Base-by-base conservation (phyloP, 257 asterid genomes). In the Plectranthus barbatus region DNA sequence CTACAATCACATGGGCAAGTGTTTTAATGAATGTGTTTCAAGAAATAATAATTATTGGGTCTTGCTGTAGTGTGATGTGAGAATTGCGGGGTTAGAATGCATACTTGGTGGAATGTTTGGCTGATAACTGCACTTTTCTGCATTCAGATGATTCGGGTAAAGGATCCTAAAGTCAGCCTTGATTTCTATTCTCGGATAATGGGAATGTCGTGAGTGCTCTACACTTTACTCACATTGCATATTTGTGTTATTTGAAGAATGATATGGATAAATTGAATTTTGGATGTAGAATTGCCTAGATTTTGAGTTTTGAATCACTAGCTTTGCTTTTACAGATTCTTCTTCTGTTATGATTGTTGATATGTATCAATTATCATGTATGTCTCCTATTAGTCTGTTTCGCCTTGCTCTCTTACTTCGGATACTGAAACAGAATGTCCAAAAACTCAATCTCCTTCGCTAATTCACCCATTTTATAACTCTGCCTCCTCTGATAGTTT, bases 141-240 rank as follows among this genome's bases (percentile, higher is more conserved):
- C 61, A 10, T 74, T 70, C 80, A 93, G 99, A 93, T 93, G 99
- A 63, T 90, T 69, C 83, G 97, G 7, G 84, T 93, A 7, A 90
- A 87, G 87, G 99, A 93, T 72, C 99, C 97, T 3, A 79, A 81
- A 93, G 82, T 57, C 75, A 87, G 96, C 75, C 95, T 92, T 79
- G 94, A 92, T 73, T 92, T 92, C 86, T 93, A 90, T 86, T 80
- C 99, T 42, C 76, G 92, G 56, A 72, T 84, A 31, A 55, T 93
- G 95, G 97, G 97, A 73, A 93, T 93, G 97, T 82, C 89, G 96
- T 90, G 77, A 86, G 96, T 87, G 51, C 70, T 73, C 63, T 33
- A 37, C 14, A 67, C 39, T 40, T 54, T 65, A 40, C 31, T 42
- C 20, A 18, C 21, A 47, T 42, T 42, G 4, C 11, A 13, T 18